Percentiles rank a stretch among this genome's conserved stretches.
phyloP scores from a whole-genome alignment of 2,329 filamentous ascomycete genomes.

The Lanzia echinophila region DNA sequence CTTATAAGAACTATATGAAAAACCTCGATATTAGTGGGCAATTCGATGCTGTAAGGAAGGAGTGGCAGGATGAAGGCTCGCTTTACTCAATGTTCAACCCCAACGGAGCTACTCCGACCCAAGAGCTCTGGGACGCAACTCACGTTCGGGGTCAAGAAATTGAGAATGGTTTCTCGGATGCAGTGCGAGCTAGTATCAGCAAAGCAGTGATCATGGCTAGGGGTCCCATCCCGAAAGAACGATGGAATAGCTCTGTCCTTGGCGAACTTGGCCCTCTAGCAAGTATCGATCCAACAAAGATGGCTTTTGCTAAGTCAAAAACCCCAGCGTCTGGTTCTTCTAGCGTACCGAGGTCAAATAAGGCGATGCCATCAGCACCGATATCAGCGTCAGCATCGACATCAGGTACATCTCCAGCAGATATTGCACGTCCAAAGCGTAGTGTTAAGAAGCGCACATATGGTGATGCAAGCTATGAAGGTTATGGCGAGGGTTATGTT shows the following conservation, averaged over 20 bases:
- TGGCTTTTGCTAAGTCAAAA: conserved; percentile 10
- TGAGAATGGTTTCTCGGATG: conserved; percentile 43
- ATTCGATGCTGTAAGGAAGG: conserved; percentile 53
- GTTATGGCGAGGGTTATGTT: conserved; percentile 64
- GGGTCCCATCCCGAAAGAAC: conserved; percentile 46
- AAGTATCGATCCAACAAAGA: conserved; percentile 14
- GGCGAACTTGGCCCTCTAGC: conserved; percentile 39
- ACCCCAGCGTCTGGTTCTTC: not conserved
- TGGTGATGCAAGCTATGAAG: conserved; percentile 66
- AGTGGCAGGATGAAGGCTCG: conserved; percentile 35
- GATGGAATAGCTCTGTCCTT: conserved; percentile 53
- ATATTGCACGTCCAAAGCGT: conserved; percentile 51
- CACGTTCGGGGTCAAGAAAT: conserved; percentile 50
- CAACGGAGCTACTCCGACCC: conserved; percentile 34
- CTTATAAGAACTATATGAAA: conserved; percentile 64
- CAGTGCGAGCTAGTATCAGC: conserved; percentile 38
- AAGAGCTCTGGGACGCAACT: conserved; percentile 49
- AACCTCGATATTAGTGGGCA: conserved; percentile 54
- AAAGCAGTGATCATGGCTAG: conserved; percentile 52
- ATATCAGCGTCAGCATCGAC: no score
- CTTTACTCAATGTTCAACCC: conserved; percentile 43
- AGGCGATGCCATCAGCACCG: not conserved
- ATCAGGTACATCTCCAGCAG: conserved; percentile 7
- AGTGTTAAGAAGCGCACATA: conserved; percentile 69
- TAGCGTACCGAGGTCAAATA: not conserved